Conservation (phyloP, 148 eudicot genomes). For the Dianthus caryophyllus region DNA sequence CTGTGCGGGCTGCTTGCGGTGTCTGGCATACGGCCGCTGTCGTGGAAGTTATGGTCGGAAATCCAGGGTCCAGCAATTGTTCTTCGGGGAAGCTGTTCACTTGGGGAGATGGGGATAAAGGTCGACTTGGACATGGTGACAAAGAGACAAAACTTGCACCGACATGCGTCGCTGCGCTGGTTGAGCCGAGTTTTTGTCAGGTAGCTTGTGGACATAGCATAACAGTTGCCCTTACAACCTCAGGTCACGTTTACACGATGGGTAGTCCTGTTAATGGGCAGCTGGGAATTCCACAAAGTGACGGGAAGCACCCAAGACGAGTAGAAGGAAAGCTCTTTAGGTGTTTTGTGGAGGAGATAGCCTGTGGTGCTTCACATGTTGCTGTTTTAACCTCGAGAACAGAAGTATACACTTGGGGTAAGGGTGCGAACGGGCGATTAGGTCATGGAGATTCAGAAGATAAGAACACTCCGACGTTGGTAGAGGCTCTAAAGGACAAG, state of each 20-base stretch:
- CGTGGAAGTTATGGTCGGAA: slow-evolving; percentile 97
- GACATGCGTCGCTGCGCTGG: slow-evolving; percentile 90
- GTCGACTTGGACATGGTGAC: slow-evolving; percentile 93
- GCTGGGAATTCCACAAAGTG: slow-evolving; percentile 82
- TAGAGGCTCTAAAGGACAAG: slow-evolving; percentile 87
- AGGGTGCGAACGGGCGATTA: slow-evolving; percentile 89
- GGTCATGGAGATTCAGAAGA: slow-evolving; percentile 96
- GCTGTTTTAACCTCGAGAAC: slow-evolving; percentile 84
- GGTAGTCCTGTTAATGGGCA: slow-evolving; percentile 96
- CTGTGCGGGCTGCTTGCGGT: slow-evolving; percentile 91
- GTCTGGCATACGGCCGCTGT: slow-evolving; percentile 99
- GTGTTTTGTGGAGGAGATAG: slow-evolving; percentile 85
- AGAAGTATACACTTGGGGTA: slow-evolving; percentile 98
- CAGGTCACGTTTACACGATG: slow-evolving; percentile 92
- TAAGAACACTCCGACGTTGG: slow-evolving; percentile 65
- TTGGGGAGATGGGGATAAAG: slow-evolving; percentile 99
- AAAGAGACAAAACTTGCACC: slow-evolving; percentile 91
- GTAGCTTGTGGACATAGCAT: slow-evolving; percentile 94
- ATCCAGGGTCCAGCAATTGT: slow-evolving; percentile 81
- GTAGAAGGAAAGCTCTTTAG: slow-evolving; percentile 80
- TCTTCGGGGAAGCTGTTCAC: slow-evolving; percentile 96
- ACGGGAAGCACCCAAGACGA: slow-evolving; percentile 73
- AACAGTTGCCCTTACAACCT: slow-evolving; percentile 89
- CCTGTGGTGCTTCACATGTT: slow-evolving; percentile 96
- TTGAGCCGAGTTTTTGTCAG: slow-evolving; percentile 87